phyloP scores from a whole-genome alignment of 306 rosid genomes.

The Ammopiptanthus mongolicus region DNA sequence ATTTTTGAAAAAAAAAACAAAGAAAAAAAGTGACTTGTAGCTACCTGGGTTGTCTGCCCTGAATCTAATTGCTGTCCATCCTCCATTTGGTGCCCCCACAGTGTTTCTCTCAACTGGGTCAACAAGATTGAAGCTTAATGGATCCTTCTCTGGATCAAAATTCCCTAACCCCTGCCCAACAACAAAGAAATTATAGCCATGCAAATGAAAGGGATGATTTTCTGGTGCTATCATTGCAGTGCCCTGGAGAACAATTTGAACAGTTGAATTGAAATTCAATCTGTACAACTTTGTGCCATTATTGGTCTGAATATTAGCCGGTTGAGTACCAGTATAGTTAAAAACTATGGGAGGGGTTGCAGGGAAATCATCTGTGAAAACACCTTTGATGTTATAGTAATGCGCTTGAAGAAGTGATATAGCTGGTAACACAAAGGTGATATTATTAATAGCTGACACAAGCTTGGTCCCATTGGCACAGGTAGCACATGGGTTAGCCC shows the following conservation, averaged over 20 bases:
- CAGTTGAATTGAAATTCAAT: conserved; percentile 45
- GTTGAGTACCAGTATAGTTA: conserved; percentile 57
- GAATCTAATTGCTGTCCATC: conserved; percentile 82
- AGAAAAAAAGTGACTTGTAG: not conserved
- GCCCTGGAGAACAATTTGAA: conserved; percentile 58
- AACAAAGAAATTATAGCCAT: conserved; percentile 66
- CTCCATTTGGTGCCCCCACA: conserved; percentile 52
- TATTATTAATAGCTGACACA: conserved; percentile 52
- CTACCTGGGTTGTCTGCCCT: conserved; percentile 75
- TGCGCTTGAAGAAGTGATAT: conserved; percentile 70
- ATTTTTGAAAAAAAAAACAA: too few species aligned
- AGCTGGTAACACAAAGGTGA: conserved; percentile 50
- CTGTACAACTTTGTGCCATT: conserved; percentile 56
- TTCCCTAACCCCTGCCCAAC: conserved; percentile 67
- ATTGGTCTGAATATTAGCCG: conserved; percentile 41
- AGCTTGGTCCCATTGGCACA: conserved; percentile 38
- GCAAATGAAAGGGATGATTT: conserved; percentile 68
- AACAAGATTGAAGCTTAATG: conserved; percentile 48
- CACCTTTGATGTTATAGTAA: conserved; percentile 47
- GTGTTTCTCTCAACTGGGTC: conserved; percentile 83
- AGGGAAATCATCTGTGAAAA: conserved; percentile 64
- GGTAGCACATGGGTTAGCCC: conserved; percentile 47
- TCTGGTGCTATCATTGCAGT: conserved; percentile 60
- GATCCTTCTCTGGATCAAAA: conserved; percentile 53
- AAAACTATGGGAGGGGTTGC: conserved; percentile 46